Percentiles rank a stretch among this genome's conserved stretches.
Conservation (phyloP, 2,329 filamentous ascomycete genomes). For the Cryphonectria japonica region DNA sequence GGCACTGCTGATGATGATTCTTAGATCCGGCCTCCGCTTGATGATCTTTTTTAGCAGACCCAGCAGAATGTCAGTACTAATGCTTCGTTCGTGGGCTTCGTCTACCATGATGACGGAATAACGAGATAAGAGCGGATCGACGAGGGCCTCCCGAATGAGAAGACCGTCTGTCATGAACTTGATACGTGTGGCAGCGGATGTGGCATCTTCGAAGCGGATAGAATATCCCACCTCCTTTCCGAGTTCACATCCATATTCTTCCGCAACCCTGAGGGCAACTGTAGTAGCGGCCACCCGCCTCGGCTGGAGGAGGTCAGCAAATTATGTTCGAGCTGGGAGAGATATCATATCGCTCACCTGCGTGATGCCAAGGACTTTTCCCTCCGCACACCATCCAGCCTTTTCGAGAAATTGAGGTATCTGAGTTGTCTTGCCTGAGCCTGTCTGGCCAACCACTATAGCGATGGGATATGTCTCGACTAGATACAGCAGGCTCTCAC, state of each 20-base stretch:
- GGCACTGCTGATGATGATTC: conserved; percentile 90
- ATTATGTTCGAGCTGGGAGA: not conserved
- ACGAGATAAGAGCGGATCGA: conserved; percentile 86
- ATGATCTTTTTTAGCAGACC: conserved; percentile 90
- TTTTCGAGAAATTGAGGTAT: conserved; percentile 89
- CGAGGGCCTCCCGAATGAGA: conserved; percentile 86
- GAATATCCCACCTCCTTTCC: conserved; percentile 94
- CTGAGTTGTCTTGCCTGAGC: conserved; percentile 94
- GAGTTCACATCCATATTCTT: conserved; percentile 83
- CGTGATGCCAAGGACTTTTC: conserved; percentile 83
- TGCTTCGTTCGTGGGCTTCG: conserved; percentile 91
- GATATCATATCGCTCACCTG: conserved; percentile 64
- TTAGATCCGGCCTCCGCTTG: conserved; percentile 76
- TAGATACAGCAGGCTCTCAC: conserved; percentile 78
- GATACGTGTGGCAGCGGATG: conserved; percentile 81
- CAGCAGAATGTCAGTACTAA: conserved; percentile 89
- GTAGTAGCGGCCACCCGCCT: conserved; percentile 89
- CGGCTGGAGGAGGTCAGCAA: conserved; percentile 58
- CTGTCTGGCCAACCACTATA: conserved; percentile 90
- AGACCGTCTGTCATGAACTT: conserved; percentile 96
- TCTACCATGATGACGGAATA: conserved; percentile 99
- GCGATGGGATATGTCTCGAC: conserved; percentile 84
- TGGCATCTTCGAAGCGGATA: conserved; percentile 89
- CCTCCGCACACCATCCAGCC: conserved; percentile 85
- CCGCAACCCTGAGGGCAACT: conserved; percentile 84